Evolutionary conservation across 2,329 filamentous ascomycete genomes (phyloP), one percentile per base, ranked within the genome.

Genomic region (Plenodomus lindquistii): DNA sequence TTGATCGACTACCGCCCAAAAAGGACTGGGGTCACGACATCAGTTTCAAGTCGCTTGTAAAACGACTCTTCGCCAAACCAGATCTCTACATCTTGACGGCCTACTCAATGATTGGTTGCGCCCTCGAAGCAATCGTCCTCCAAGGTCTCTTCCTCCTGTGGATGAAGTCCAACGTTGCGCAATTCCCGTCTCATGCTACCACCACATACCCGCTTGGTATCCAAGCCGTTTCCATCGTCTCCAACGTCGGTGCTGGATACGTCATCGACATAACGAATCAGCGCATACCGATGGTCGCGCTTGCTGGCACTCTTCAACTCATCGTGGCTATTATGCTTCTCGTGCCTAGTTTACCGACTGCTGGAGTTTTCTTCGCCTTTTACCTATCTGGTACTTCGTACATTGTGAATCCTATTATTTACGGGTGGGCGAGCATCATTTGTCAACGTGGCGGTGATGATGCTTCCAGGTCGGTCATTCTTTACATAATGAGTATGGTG

Each of bases 141-240:
- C 61, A 65, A 27, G 61, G 61, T 0, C 58, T 65, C 5, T 65
- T 65, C 35, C 40, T 65, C 2, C 50, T 65, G 5, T 65, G 60
- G 60, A 57, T 65, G 52, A 65, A 62, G 37, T 53, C 57, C 16
- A 42, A 64, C 24, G 48, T 54, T 9, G 39, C 37, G 11, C 39
- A 55, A 15, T 63, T 64, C 38, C 60, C 73, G 0, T 71, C 81
- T 0, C 41, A 73, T 0, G 78, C 84, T 54, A 73, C 79, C 10
- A 85, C 84, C 58, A 79, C 82, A 55, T 84, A 83, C 40, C 81
- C 81, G 0, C 79, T 81, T 0, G 81, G 80, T 2, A 78, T 85
- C 0, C 77, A 82, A 0, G 82, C 81, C 0, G 77, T 80, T 0
- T 82, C 81, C 2, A 84, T 85, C 29, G 66, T 79, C 0, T 81